Evolutionary conservation across 495 filamentous ascomycete species (phyloP), one percentile per base, ranked within the genome.

Genomic region (Annulohypoxylon stygium): DNA sequence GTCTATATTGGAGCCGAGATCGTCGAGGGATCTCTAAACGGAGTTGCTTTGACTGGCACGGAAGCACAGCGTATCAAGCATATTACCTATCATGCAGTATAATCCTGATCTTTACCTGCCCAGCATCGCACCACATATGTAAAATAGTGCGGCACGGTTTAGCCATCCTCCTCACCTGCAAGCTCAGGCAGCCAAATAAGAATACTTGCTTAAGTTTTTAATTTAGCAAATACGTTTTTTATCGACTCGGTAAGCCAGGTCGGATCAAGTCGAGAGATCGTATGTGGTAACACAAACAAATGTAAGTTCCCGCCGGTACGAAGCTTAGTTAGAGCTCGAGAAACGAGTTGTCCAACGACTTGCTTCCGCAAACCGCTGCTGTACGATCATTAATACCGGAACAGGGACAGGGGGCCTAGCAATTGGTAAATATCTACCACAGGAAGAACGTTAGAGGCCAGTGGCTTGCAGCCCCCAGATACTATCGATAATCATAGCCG

Each of bases 401-500:
- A n/a, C 36, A 45, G 37, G 61, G 53, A 61, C 33, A 55, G 33
- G 48, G 55, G 37, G 20, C 25, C n/a, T 30, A n/a, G 20, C 8
- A 61, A 3, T 54, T 54, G 50, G 30, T 3, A 33, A 54, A 26
- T 51, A 45, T 5, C 12, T 45, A 47, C 5, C 43, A 30, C 30
- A 30, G 5, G 4, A 51, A 20, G 48, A 51, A 51, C 48, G 25
- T 9, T 14, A 12, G 14, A 26, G n/a, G 6, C 26, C 23, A 50
- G 41, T 45, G 53, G 36, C 53, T 60, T 68, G 36, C 30, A 36
- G 48, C 51, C 61, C 34, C 26, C 33, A 50, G n/a, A 14, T 16
- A 10, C 36, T 60, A 71, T 71, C 54, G 45, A 65, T 65, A 54
- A 62, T 33, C 25, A 14, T 67, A 67, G 57, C 36, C 69, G 62